Conservation (phyloP, 73 alveolate genomes). For the Paramecium biaurelia region DNA sequence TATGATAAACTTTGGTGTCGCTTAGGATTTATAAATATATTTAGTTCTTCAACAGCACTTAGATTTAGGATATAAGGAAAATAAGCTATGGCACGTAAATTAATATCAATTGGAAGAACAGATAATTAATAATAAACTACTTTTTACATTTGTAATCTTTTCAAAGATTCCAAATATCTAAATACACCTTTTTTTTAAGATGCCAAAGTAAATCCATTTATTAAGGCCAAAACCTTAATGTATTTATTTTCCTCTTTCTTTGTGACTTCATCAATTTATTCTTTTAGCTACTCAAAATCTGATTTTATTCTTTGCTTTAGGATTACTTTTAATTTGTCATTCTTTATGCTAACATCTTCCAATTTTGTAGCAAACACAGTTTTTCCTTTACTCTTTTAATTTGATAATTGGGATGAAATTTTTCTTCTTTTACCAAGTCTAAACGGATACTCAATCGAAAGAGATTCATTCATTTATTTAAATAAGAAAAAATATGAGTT, state of each 20-base stretch:
- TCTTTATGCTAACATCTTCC: not conserved
- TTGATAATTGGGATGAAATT: not conserved
- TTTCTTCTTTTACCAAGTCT: not conserved
- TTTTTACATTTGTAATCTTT: not conserved
- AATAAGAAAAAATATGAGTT: not conserved
- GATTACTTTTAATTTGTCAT: not conserved
- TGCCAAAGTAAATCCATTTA: not conserved
- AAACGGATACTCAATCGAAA: not conserved
- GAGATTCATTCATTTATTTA: not conserved
- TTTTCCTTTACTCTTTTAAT: not conserved
- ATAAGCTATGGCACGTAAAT: not conserved
- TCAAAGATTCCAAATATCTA: not conserved
- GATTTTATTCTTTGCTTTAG: not conserved
- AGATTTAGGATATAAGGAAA: not conserved
- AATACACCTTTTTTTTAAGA: not conserved
- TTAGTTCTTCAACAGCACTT: not conserved
- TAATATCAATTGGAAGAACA: not conserved
- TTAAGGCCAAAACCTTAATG: not conserved
- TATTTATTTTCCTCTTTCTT: not conserved
- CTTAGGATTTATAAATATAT: not conserved
- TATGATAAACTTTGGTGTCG: not conserved
- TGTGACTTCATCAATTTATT: not conserved
- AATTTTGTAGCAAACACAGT: not conserved
- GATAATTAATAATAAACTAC: not conserved
- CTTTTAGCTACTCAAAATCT: not conserved